Evolutionary conservation across 768 basidiomycete species (phyloP).

Genomic region (Mycena rebaudengoi): DNA sequence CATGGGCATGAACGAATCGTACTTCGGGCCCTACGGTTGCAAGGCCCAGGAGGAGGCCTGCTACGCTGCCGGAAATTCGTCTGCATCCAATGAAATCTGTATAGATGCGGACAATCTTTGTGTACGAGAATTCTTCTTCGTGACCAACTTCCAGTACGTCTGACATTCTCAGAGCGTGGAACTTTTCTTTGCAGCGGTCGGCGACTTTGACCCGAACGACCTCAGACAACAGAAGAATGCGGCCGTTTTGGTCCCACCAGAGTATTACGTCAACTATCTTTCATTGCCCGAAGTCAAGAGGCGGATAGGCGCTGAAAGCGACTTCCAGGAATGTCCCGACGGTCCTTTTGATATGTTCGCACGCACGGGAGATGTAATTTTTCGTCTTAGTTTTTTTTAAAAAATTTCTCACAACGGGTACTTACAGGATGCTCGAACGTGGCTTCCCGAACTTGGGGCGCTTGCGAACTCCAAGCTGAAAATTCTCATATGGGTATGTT

Average conservation of each 20-base stretch:
- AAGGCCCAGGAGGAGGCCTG: conserved; percentile 63
- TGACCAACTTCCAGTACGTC: neutral
- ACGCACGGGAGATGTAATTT: conserved; percentile 62
- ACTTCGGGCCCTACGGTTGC: conserved; percentile 59
- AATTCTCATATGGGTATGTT: conserved; percentile 55
- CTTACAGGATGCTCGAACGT: conserved; percentile 62
- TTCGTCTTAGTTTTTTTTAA: neutral
- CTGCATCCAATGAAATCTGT: conserved; percentile 60
- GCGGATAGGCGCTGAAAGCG: conserved; percentile 60
- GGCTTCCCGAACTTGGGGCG: conserved; percentile 57
- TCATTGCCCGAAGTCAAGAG: conserved; percentile 41
- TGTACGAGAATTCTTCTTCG: conserved; percentile 43
- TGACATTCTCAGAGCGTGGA: conserved; percentile 47
- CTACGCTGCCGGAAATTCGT: conserved; percentile 58
- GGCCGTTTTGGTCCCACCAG: conserved; percentile 61
- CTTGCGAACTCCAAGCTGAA: conserved; percentile 54
- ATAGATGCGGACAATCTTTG: conserved; percentile 61
- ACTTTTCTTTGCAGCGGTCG: conserved; percentile 59
- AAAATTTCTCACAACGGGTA: neutral
- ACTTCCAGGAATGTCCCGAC: conserved; percentile 59
- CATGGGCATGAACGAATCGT: conserved; percentile 55
- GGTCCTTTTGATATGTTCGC: conserved; percentile 51
- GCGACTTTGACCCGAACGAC: conserved; percentile 62
- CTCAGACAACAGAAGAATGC: conserved; percentile 66
- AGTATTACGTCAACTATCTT: conserved; percentile 62